Evolutionary conservation across 768 basidiomycete genomes (phyloP).

Genomic region (Leccinum subgranulosum): DNA sequence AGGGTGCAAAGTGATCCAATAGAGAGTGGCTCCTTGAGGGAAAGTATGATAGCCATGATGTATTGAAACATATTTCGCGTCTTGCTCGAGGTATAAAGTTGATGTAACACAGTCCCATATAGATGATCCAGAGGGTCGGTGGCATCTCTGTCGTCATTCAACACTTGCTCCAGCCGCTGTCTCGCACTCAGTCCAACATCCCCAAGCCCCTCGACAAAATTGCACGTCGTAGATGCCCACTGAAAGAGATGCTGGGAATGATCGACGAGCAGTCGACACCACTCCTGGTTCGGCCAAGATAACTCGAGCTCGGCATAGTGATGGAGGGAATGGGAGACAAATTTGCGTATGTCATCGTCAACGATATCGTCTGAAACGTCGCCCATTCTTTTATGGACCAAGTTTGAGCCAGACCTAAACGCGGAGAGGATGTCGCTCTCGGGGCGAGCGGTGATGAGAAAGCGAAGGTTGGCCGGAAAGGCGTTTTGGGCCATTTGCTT

Average conservation of each 20-base stretch:
- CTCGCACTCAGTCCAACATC: neutral
- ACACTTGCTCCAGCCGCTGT: neutral
- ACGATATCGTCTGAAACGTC: neutral
- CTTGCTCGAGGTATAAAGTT: neutral
- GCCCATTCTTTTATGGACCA: neutral
- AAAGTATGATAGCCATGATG: neutral
- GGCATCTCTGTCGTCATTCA: neutral
- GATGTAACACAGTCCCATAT: neutral
- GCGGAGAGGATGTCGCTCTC: neutral
- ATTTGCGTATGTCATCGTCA: neutral
- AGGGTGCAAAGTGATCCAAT: neutral
- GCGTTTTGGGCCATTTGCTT: neutral
- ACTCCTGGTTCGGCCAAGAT: neutral
- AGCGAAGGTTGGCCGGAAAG: neutral
- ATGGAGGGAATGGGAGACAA: neutral
- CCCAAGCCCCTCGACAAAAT: neutral
- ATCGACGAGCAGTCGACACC: neutral
- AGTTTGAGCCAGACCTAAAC: neutral
- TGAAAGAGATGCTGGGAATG: neutral
- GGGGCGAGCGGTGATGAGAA: neutral
- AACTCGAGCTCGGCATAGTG: neutral
- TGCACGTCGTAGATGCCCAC: neutral
- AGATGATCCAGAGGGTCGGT: neutral
- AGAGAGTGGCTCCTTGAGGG: neutral
- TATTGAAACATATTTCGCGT: neutral